Evolutionary conservation across 1,139 yeast species (phyloP).

Genomic region (Kodamaea fungicola): DNA sequence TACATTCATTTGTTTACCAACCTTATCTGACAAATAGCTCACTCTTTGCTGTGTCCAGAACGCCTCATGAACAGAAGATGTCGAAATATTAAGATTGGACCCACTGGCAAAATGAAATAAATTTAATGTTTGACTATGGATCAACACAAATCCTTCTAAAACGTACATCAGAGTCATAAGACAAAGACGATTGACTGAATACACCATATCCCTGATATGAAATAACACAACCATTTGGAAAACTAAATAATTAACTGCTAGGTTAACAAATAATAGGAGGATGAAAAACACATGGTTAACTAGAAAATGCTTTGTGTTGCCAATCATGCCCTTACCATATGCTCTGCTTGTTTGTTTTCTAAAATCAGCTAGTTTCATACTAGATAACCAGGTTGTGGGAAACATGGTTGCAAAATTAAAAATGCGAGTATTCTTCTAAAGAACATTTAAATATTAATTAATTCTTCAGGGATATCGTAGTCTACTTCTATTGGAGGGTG

Average conservation of each 20-base stretch:
- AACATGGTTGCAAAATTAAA: constrained; percentile 2
- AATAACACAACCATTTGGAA: constrained; percentile 6
- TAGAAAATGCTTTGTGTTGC: not conserved
- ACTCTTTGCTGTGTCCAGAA: constrained; percentile 7
- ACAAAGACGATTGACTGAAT: not conserved
- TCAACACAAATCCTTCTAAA: constrained; percentile 4
- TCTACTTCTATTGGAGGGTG: not conserved
- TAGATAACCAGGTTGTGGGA: not conserved
- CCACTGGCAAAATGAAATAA: constrained; percentile 1
- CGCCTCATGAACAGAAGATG: constrained; percentile 4
- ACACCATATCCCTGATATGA: constrained; percentile 4
- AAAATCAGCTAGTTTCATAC: no score
- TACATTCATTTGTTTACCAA: not conserved
- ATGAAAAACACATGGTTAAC: constrained; percentile 3
- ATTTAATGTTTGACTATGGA: constrained; percentile 1
- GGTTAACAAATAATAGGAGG: not conserved
- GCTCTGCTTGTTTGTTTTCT: no score
- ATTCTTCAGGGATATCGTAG: constrained; percentile 4
- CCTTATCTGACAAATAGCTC: not conserved
- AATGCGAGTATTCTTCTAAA: no score
- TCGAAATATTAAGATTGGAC: constrained; percentile 1
- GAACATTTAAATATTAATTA: not conserved
- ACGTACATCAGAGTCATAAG: not conserved
- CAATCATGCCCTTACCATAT: not conserved
- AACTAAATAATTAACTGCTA: constrained; percentile 4